Base-by-base conservation (phyloP, 1,284 basidiomycete species). In the Inonotus obliquus region DNA sequence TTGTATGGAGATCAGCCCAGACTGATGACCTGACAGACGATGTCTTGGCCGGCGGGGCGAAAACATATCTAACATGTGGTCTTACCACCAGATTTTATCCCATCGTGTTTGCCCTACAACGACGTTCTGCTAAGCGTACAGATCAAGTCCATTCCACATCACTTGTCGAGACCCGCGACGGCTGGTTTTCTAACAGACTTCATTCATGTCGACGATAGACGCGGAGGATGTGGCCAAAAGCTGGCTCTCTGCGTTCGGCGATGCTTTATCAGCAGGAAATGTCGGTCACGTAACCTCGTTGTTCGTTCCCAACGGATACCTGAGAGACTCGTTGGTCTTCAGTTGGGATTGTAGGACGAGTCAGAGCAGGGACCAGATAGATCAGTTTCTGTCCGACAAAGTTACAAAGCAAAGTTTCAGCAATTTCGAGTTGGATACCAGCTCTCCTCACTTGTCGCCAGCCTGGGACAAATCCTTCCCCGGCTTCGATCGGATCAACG, bases 401-500 rank as follows among this genome's bases (percentile, higher is more conserved):
- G 32, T 60, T 7, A 2, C 59, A 14, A 11, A 23, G 3, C 47
- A 17, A 4, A 25, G 21, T n/a, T n/a, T 41, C 3, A 10, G 17
- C 21, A 60, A 55, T 37, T 45, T 60, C 25, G 13, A 45, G 38
- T n/a, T 60, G 1, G 53, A 60, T 37, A 13, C 9, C 14, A n/a
- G 49, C 37, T 52, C 57, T 2, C 37, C 37, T 9, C 19, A 35
- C 41, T 41, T 54, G 1, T 19, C 19, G 21, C 49, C 59, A 3
- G 35, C 9, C 4, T 62, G 59, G 19, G 58, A 71, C 1, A 65
- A 67, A 6, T 29, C n/a, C 6, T 25, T 9, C 4, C 52, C 52
- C 17, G 38, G 52, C 19, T 25, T 17, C 27, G 21, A 2, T 19
- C 17, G 11, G 38, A n/a, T 60, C 53, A 29, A 41, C 13, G 41